Percentiles rank a stretch among this genome's conserved stretches.
Conservation (phyloP, 2,329 filamentous ascomycete species). For the Aspergillus carbonarius region DNA sequence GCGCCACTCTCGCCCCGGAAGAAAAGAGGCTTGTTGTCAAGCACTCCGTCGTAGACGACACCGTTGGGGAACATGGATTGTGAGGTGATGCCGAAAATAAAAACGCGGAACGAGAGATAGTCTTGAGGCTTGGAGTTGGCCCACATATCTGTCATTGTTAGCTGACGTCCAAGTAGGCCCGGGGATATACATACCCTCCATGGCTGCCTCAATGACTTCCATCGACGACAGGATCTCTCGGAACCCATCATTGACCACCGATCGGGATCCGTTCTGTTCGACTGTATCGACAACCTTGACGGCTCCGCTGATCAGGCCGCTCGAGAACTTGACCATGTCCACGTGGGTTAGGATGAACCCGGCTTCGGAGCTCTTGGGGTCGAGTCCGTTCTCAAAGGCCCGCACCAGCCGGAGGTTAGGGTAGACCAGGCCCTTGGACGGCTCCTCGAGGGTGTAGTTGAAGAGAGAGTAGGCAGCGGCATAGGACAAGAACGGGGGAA, state of each 20-base stretch:
- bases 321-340: constrained; percentile 89
- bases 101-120: constrained; percentile 89
- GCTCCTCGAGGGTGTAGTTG: constrained; percentile 62
- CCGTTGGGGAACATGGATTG: constrained; percentile 94
- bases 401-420: constrained; percentile 76
- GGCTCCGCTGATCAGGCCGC: constrained; percentile 70
- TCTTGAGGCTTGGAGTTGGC: constrained; percentile 76
- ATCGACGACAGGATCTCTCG: constrained; percentile 62
- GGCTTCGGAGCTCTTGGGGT: constrained; percentile 83
- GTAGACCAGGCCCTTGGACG: constrained; percentile 55
- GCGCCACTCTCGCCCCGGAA: constrained; percentile 93
- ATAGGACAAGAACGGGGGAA: constrained; percentile 92
- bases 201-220: constrained; percentile 70
- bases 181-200: constrained; percentile 63
- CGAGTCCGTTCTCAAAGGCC: constrained; percentile 85
- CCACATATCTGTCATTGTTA: constrained; percentile 70
- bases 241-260: constrained; percentile 64
- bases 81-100: constrained; percentile 93
- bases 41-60: constrained; percentile 83
- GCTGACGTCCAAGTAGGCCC: background rate
- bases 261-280: constrained; percentile 50
- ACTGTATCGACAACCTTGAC: constrained; percentile 64
- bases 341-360: constrained; percentile 96
- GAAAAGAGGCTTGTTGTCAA: constrained; percentile 66
- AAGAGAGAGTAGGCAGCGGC: constrained; percentile 63